Conservation (phyloP, 345 rosid genomes). For the Rhodamnia argentea region DNA sequence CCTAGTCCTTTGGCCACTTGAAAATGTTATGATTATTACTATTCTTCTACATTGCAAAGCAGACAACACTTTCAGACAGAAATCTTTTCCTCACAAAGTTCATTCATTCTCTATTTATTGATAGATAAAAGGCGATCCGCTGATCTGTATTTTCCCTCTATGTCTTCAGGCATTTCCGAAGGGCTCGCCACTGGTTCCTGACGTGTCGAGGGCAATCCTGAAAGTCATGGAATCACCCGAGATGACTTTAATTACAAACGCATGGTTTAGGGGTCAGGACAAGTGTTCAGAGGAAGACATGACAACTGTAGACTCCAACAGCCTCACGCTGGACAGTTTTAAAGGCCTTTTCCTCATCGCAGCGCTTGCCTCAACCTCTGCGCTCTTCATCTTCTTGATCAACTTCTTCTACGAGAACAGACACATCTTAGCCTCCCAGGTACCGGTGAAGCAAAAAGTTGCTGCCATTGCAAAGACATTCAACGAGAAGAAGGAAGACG, state of each 20-base stretch:
- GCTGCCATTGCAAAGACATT: neutral
- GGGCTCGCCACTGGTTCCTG: conserved; percentile 4
- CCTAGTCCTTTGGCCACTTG: neutral
- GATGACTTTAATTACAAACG: neutral
- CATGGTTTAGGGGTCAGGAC: neutral
- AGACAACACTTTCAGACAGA: neutral
- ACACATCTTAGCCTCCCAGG: neutral
- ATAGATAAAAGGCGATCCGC: neutral
- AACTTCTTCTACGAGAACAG: neutral
- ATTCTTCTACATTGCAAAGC: neutral
- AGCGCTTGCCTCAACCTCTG: neutral
- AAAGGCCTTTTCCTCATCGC: conserved; percentile 5
- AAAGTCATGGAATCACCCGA: neutral
- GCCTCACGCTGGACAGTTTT: conserved; percentile 1
- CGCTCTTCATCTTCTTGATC: neutral
- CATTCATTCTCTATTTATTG: neutral
- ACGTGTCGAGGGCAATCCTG: conserved; percentile 7
- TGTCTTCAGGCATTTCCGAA: conserved; percentile 7
- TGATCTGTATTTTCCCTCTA: neutral
- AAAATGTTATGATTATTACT: neutral
- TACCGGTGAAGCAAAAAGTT: neutral
- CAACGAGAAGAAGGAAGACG: neutral
- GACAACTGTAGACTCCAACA: neutral
- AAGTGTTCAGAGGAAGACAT: neutral
- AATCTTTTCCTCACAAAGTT: neutral